Evolutionary conservation across 2,329 filamentous ascomycete genomes (phyloP).

Genomic region (Diplodia intermedia): DNA sequence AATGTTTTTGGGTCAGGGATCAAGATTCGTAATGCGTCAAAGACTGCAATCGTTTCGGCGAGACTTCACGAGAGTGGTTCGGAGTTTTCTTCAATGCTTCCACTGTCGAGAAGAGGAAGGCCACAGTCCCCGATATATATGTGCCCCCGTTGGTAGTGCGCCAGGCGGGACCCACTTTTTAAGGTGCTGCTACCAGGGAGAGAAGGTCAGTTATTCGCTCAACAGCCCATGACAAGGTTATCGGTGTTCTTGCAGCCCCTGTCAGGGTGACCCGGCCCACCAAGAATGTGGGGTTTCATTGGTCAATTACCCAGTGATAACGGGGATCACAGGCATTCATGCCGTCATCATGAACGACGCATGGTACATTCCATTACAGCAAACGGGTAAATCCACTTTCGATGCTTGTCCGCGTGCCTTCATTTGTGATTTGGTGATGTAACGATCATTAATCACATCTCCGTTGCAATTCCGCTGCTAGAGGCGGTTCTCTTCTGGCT

Average conservation of each 20-base stretch:
- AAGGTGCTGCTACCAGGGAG: background rate
- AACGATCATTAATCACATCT: background rate
- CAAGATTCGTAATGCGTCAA: background rate
- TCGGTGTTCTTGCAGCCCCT: background rate
- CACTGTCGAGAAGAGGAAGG: background rate
- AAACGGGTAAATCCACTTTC: background rate
- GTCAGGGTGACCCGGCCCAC: no score
- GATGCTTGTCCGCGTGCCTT: background rate
- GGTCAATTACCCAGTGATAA: background rate
- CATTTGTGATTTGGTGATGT: background rate
- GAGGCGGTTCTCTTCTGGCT: background rate
- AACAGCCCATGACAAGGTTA: background rate
- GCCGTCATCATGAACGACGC: background rate
- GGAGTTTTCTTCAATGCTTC: background rate
- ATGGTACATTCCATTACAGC: background rate
- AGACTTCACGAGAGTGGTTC: background rate
- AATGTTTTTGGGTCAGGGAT: background rate
- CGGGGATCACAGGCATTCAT: background rate
- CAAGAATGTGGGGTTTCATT: background rate
- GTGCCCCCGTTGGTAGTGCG: background rate
- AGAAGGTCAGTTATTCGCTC: no score
- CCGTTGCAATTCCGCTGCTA: background rate
- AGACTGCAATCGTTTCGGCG: background rate
- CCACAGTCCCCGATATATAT: background rate
- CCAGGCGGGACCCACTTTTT: background rate